These are phyloP conservation scores for Actinomucor elegans DNA, from an alignment of 371 early-diverging fungal genomes.

Conservation along the genomic window DNA sequence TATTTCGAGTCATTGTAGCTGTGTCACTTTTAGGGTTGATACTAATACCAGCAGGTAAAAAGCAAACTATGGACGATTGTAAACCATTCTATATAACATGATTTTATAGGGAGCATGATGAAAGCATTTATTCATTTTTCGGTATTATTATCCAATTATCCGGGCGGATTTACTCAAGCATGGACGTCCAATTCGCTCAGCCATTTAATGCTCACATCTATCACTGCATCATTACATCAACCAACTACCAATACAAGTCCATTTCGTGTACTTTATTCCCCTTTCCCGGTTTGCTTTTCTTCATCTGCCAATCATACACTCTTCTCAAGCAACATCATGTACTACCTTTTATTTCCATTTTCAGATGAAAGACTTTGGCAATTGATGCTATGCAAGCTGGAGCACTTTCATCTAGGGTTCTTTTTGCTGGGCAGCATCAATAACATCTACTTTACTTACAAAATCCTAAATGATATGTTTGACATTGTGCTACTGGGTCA, in stretches of 20 bases:
- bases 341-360: constrained; percentile 50
- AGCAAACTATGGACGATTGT: too few species aligned
- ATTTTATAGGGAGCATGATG: constrained; percentile 46
- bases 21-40: constrained; percentile 4
- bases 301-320: constrained; percentile 25
- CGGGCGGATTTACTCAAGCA: constrained; percentile 15
- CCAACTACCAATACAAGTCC: background rate
- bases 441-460: constrained; percentile 59
- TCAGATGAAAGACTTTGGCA: constrained; percentile 54
- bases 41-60: constrained; percentile 15
- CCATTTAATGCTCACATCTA: constrained; percentile 8
- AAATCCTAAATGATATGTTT: constrained; percentile 59
- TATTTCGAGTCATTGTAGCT: constrained; percentile 11
- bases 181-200: constrained; percentile 15
- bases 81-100: too few species aligned
- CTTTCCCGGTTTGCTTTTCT: constrained; percentile 40
- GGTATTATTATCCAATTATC: constrained; percentile 28
- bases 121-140: constrained; percentile 53
- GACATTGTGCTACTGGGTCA: constrained; percentile 46
- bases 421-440: constrained; percentile 61
- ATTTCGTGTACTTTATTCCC: constrained; percentile 33
- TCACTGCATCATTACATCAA: constrained; percentile 7
- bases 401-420: constrained; percentile 62
- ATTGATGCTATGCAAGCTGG: constrained; percentile 50
- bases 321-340: constrained; percentile 30